Percentiles rank a stretch among this genome's conserved stretches.
Conservation (phyloP, 305 asterid species). For the Fraxinus greggii region DNA sequence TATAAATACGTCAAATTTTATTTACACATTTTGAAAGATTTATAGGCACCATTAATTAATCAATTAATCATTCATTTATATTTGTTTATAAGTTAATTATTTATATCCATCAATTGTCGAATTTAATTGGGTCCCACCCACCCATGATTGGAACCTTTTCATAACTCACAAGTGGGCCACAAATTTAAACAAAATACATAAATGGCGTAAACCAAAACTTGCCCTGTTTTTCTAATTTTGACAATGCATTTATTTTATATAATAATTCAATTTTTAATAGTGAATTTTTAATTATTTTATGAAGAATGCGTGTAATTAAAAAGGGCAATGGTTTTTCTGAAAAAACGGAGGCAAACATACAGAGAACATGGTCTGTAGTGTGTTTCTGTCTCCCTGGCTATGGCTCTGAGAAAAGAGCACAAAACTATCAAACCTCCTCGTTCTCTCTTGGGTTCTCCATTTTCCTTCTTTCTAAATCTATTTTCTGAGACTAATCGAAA, state of each 20-base stretch:
- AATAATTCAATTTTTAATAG: background rate
- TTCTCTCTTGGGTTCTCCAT: background rate
- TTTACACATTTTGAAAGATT: too few species aligned
- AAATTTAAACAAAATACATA: background rate
- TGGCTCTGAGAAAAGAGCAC: background rate
- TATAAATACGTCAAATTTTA: background rate
- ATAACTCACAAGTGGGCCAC: background rate
- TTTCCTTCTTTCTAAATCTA: constrained; percentile 3
- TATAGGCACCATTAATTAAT: too few species aligned
- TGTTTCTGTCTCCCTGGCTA: too few species aligned
- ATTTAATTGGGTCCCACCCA: background rate
- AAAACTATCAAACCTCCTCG: background rate
- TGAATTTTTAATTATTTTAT: too few species aligned
- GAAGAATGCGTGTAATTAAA: too few species aligned
- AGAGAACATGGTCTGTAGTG: background rate
- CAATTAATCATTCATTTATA: too few species aligned
- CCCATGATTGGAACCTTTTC: background rate
- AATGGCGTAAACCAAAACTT: background rate
- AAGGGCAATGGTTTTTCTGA: too few species aligned
- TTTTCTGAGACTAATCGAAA: constrained; percentile 5
- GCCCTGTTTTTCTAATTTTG: background rate
- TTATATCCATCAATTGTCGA: background rate
- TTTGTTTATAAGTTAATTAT: too few species aligned
- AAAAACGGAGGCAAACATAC: background rate
- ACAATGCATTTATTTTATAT: background rate